Percentiles rank a stretch among this genome's conserved stretches.
Evolutionary conservation across 139 green algal genomes (phyloP).

Genomic region (Coccomyxa sp.): DNA sequence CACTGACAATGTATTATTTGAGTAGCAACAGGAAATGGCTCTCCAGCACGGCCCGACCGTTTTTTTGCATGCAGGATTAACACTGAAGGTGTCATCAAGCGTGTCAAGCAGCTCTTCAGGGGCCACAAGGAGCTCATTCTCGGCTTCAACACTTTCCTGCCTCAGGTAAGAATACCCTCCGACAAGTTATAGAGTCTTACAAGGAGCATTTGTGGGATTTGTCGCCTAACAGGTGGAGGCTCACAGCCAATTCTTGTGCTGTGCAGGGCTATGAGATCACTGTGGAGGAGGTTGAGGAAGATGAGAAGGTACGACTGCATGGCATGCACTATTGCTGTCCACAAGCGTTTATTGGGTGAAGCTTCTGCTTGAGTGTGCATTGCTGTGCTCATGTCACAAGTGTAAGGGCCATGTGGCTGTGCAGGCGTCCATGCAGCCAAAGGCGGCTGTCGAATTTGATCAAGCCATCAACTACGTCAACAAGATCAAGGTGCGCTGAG

Average conservation of each 20-base stretch:
- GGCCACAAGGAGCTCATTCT: slow-evolving; percentile 95
- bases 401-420: no score
- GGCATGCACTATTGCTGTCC: neutral
- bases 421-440: slow-evolving; percentile 26
- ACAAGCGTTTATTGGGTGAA: no score
- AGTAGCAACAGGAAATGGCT: no score
- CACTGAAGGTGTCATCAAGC: slow-evolving; percentile 90
- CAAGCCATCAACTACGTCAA: slow-evolving; percentile 99
- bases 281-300: slow-evolving; percentile 31
- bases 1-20: no score
- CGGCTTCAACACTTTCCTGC: slow-evolving; percentile 99
- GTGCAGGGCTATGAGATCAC: slow-evolving; percentile 74
- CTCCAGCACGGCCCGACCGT: no score
- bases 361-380: no score
- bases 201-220: no score
- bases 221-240: no score
- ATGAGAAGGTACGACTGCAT: slow-evolving; percentile 31
- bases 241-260: neutral
- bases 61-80: slow-evolving; percentile 91
- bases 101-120: slow-evolving; percentile 94
- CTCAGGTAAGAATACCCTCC: slow-evolving; percentile 56
- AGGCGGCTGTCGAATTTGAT: slow-evolving; percentile 95
- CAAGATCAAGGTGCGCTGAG: slow-evolving; percentile 98
- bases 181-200: no score
- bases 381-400: no score